Evolutionary conservation across 2,329 filamentous ascomycete species (phyloP), one percentile per base, ranked within the genome.

Genomic region (Pezicula carpinea): DNA sequence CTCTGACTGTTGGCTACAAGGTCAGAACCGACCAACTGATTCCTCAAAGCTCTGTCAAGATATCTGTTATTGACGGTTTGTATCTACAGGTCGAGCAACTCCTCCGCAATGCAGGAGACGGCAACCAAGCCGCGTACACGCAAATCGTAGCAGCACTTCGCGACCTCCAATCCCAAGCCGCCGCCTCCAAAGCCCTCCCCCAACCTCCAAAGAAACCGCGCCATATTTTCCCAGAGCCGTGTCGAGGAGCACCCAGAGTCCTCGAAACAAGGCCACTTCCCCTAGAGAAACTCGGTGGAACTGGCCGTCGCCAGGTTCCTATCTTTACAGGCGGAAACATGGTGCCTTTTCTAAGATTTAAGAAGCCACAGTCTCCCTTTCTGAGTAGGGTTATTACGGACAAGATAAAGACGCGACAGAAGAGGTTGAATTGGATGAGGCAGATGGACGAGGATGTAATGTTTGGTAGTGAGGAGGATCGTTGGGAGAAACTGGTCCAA

Each of bases 1-100:
- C 80, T 6, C 78, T 92, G 56, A 68, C 76, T 29, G 77, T 79
- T 21, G 88, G 87, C 19, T 91, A 91, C 68, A 77, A 80, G 66
- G 80, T 81, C 44, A 10, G 57, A 52, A 23, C 22, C 21, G n/a
- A n/a, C n/a, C n/a, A n/a, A n/a, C n/a, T n/a, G n/a, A n/a, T n/a
- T n/a, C n/a, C n/a, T n/a, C n/a, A n/a, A n/a, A n/a, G n/a, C n/a
- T n/a, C n/a, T n/a, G n/a, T n/a, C n/a, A n/a, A n/a, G n/a, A n/a
- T n/a, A n/a, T 22, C 21, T 39, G 26, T 29, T 44, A 22, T 40
- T n/a, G 14, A 39, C 13, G 1, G 8, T 14, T 3, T 15, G 3
- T 11, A 26, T 10, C 14, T 17, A 46, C 23, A 63, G 61, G 52
- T 51, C 15, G 57, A 63, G 47, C 33, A 58, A 36, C 54, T 64